phyloP scores from a whole-genome alignment of 176 grass and related monocot genomes.

The Oropetium thomaeum region DNA sequence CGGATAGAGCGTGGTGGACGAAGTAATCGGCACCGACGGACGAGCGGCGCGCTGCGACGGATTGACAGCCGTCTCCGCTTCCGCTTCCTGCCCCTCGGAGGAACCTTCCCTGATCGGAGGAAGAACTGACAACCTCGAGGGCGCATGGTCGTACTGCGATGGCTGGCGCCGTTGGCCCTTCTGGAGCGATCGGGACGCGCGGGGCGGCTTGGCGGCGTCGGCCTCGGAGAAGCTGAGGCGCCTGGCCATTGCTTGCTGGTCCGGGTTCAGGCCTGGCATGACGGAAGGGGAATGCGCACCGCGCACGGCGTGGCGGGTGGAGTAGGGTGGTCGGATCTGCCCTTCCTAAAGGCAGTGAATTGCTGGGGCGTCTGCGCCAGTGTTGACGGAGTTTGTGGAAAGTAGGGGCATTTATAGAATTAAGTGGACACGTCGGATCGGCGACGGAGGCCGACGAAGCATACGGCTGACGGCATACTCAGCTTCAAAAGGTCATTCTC shows the following conservation, averaged over 20 bases:
- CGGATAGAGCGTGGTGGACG: not conserved
- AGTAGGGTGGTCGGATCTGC: not conserved
- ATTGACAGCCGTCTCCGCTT: not conserved
- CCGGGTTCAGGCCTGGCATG: slow-evolving; percentile 12
- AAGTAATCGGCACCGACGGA: not conserved
- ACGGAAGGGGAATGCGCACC: not conserved
- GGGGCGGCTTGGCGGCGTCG: not conserved
- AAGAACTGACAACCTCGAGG: not conserved
- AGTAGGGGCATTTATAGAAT: not conserved
- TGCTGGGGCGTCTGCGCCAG: not conserved
- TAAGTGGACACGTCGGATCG: not conserved
- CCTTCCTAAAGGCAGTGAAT: not conserved
- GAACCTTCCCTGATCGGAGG: not conserved
- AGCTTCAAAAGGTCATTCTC: not conserved
- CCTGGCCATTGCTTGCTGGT: slow-evolving; percentile 6
- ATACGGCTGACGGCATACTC: too few relatives aligned
- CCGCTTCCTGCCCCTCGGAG: not conserved
- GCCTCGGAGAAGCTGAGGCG: slow-evolving; percentile 39
- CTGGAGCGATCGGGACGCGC: not conserved
- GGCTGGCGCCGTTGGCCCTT: not conserved
- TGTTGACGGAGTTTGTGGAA: not conserved
- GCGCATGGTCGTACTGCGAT: not conserved
- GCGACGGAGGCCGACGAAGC: too few relatives aligned
- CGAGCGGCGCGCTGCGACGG: not conserved
- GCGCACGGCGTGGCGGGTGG: not conserved